Conservation (phyloP, 108 stramenopile genomes). For the Ochromonas danica region DNA sequence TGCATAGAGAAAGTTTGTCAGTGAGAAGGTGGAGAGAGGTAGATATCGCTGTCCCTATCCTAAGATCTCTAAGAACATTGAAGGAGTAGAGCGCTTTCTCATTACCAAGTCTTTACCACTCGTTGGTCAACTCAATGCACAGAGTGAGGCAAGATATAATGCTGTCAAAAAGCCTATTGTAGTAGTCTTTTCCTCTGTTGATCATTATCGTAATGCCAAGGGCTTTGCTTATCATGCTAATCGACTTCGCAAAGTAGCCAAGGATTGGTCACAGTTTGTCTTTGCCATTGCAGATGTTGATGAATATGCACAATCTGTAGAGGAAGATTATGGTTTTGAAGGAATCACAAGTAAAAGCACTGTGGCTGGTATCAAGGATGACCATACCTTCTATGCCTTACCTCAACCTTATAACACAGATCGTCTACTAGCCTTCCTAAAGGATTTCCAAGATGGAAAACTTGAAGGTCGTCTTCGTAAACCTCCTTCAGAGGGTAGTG, state of each 20-base stretch:
- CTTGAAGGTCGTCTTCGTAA: too few relatives aligned
- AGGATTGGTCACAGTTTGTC: background rate
- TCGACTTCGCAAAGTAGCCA: background rate
- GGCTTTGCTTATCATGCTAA: background rate
- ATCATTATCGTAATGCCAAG: background rate
- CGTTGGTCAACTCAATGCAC: background rate
- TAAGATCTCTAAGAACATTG: background rate
- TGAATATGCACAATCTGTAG: background rate
- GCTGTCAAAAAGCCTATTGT: background rate
- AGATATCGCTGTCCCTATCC: background rate
- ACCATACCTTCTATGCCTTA: background rate
- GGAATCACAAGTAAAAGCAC: background rate
- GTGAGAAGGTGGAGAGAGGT: background rate
- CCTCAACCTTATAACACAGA: background rate
- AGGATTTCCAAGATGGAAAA: background rate
- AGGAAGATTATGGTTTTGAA: background rate
- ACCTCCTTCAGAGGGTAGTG: too few relatives aligned
- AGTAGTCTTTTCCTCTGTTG: background rate
- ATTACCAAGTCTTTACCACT: background rate
- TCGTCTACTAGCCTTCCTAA: background rate
- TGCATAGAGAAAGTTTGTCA: background rate
- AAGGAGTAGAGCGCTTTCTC: background rate
- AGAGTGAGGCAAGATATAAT: background rate
- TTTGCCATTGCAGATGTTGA: background rate
- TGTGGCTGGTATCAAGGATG: background rate